These are phyloP conservation scores for Acacia concinna DNA, from an alignment of 331 rosid genomes.

Conservation along the genomic window DNA sequence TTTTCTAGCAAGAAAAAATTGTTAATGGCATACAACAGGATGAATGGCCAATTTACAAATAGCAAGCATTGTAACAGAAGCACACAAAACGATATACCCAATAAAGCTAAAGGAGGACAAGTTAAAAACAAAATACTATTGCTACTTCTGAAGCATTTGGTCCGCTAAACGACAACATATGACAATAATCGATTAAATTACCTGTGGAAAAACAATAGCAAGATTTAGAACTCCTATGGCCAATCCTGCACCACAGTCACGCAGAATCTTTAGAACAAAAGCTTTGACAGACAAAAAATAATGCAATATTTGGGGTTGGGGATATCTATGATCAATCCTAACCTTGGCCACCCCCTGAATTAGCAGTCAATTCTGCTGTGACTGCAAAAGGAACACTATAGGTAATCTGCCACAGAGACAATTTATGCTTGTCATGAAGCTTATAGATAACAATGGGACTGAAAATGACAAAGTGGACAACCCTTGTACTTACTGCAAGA, in stretches of 20 bases:
- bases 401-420: constrained; percentile 72
- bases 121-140: not conserved
- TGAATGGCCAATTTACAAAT: not conserved
- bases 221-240: constrained; percentile 98
- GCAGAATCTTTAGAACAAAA: constrained; percentile 29
- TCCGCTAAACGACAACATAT: not conserved
- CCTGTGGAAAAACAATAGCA: constrained; percentile 98
- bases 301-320: not conserved
- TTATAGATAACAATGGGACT: not conserved
- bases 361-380: constrained; percentile 77
- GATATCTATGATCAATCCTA: constrained; percentile 21
- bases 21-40: constrained; percentile 9
- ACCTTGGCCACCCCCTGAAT: constrained; percentile 87
- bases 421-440: constrained; percentile 20
- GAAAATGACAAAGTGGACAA: constrained; percentile 9
- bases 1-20: not conserved
- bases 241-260: constrained; percentile 64
- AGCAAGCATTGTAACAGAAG: not conserved
- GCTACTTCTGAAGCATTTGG: constrained; percentile 1
- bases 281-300: not conserved
- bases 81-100: not conserved
- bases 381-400: constrained; percentile 79
- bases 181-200: constrained; percentile 34
- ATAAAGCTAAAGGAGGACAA: not conserved
- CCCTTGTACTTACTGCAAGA: constrained; percentile 74